Base-by-base conservation (phyloP, 768 basidiomycete species). In the Exidia glandulosa region DNA sequence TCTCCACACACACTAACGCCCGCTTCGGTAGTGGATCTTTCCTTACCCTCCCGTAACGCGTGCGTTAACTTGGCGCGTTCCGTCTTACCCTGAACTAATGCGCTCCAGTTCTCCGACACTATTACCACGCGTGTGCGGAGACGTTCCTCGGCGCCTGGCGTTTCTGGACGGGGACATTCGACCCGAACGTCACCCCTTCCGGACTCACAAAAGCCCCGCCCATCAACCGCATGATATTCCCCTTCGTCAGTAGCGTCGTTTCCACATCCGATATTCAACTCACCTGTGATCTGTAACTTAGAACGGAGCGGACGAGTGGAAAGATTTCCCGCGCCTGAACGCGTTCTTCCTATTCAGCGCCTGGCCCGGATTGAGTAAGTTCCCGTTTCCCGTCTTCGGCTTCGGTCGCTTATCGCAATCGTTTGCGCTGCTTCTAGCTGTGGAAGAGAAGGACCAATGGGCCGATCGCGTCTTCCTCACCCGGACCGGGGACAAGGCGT, bases 41-140 rank as follows among this genome's bases (percentile, higher is more conserved):
- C 41, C 16, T 19, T 45, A 45, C 19, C 41, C 41, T 45, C 41
- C 41, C 23, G 41, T 19, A 6, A 45, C 41, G 23, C 6, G 41
- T 45, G 16, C 41, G 41, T n/a, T n/a, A n/a, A n/a, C n/a, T n/a
- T n/a, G n/a, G n/a, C n/a, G n/a, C n/a, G n/a, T n/a, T n/a, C n/a
- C n/a, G n/a, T n/a, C n/a, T n/a, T n/a, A n/a, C 16, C 23, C 41
- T 14, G 16, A 23, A 19, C 9, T 59, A 63, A 71, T 68, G 12
- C 25, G 34, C 2, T 4, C 30, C 32, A 75, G 73, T 93, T 76
- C 77, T 92, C 23, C 74, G 77, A 50, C 91, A 93, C 69, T 93
- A 91, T 70, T 93, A 92, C 71, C 91, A 93, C 72, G 85, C 90
- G 61, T 87, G 86, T 32, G 90, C 87, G 0, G 91, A 94, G 68